Base-by-base conservation (phyloP, 2,329 filamentous ascomycete species). In the Exophiala sp. region DNA sequence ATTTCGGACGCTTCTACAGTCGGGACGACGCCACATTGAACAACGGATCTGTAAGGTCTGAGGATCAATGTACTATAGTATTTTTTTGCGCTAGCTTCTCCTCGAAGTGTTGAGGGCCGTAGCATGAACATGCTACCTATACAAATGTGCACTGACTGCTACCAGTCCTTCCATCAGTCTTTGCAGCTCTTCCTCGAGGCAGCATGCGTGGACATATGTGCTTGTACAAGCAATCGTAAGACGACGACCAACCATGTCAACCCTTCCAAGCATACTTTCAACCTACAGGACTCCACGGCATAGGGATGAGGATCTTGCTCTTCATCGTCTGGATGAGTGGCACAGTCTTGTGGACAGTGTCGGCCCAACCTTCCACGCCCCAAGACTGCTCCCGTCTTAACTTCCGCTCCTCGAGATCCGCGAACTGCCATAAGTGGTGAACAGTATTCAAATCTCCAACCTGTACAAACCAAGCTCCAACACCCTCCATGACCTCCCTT, bases 391-490 rank as follows among this genome's bases (percentile, higher is more conserved):
- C 94, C 62, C 94, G 83, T 62, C 91, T 83, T 34, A 88, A 76
- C 72, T 95, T 94, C 62, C 94, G 85, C 76, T 97, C 94, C 73
- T 97, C 91, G 57, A 99, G 75, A 71, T 99, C 89, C 63, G 92
- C 91, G 77, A 97, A 99, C 70, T 99, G 94, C 94, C 94, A 99
- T 18, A 99, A 80, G 70, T 97, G 92, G 72, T 99, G 91, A 33
- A 99, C 94, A 0, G 91, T 96, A 76, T 99, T 99, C 60, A 99
- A 79, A 50, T 96, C 92, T 57, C 94, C 94, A 66, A 99, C 92
- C 75, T 99, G 94, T 38, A 96, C 92, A 66, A 99, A 99, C 94
- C 94, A 99, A 5, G 94, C 94, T 32, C 92, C 91, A 0, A 96
- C 91, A 11, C 94, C 94, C 73, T 99, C 94, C 94, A 99, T 99